Base-by-base conservation (phyloP, 805 yeast genomes). In the Metschnikowia baotianmanensis region DNA sequence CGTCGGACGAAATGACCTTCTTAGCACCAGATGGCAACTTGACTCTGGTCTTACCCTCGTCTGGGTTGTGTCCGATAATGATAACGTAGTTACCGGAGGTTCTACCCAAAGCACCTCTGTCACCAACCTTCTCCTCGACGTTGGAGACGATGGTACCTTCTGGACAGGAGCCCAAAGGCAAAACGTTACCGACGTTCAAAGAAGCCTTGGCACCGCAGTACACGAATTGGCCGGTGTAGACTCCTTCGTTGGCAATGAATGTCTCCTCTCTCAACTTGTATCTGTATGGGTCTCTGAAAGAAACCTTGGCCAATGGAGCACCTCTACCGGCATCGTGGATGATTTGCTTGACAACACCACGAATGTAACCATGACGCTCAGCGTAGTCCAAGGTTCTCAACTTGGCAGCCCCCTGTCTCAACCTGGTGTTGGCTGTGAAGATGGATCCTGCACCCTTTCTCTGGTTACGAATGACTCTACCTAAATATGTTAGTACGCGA, bases 371-470 rank as follows among this genome's bases (percentile, higher is more conserved):
- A 76, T 91, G 96, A 74, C 96, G 91, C 82, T 93, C 99, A 75
- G 98, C 95, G 68, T 82, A 91, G 78, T 93, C 98, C 74, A 91
- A 84, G 72, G 96, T 86, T 85, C 99, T 88, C 75, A 91, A 84
- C 87, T 91, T 91, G 72, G 99, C 99, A 73, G 99, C 98, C 76
- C 99, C 99, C 80, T 93, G 87, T 86, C 99, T 89, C 77, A 93
- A 87, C 80, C 98, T 91, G 83, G 98, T 91, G 93, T 91, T 96
- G 69, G 99, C 83, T 73, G 95, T 85, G 89, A 93, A 93, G 83
- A 93, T 89, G 69, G 98, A 91, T 73, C 99, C 98, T 77, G 96
- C 96, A 86, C 98, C 98, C 82, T 93, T 93, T 89, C 99, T 90
- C 85, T 93, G 99, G 85, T 93, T 93, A 82, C 99, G 95, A 82